Percentiles rank a stretch among this genome's conserved stretches.
Evolutionary conservation across 2,329 filamentous ascomycete genomes (phyloP).

Genomic region (Boeremia lycopersici): DNA sequence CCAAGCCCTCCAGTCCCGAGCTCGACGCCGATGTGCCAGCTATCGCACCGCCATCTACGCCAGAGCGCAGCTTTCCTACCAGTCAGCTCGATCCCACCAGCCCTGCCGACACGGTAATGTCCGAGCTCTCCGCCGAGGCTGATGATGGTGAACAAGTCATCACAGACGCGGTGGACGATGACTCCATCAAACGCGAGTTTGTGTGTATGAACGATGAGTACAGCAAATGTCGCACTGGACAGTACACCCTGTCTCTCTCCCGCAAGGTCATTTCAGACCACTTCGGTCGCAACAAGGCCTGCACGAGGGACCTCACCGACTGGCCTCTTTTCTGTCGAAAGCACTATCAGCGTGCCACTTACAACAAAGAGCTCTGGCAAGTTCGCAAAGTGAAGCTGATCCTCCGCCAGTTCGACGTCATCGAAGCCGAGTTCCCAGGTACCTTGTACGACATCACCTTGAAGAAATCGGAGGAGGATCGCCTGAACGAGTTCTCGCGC

Average conservation of each 20-base stretch:
- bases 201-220: constrained; percentile 41
- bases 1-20: neutral
- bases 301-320: constrained; percentile 35
- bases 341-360: constrained; percentile 50
- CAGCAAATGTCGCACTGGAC: constrained; percentile 39
- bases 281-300: constrained; percentile 49
- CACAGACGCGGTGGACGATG: constrained; percentile 3
- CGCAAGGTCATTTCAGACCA: constrained; percentile 50
- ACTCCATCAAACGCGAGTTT: constrained; percentile 34
- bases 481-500: constrained; percentile 38
- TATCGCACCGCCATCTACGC: constrained; percentile 12
- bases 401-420: constrained; percentile 39
- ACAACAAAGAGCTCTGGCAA: constrained; percentile 45
- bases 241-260: constrained; percentile 40
- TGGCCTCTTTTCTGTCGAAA: constrained; percentile 49
- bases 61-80: constrained; percentile 1
- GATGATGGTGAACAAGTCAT: neutral
- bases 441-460: constrained; percentile 40
- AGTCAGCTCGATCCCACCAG: constrained; percentile 1
- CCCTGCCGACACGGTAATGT: constrained; percentile 14
- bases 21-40: neutral
- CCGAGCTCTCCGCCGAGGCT: constrained; percentile 4
- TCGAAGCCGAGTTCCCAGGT: constrained; percentile 38
- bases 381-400: constrained; percentile 43
- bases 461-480: constrained; percentile 45